A percentile compares a stretch with the other conserved stretches of the same genome.
Evolutionary conservation across 148 eudicot species (phyloP).

Genomic region (Rhododendron simsii): DNA sequence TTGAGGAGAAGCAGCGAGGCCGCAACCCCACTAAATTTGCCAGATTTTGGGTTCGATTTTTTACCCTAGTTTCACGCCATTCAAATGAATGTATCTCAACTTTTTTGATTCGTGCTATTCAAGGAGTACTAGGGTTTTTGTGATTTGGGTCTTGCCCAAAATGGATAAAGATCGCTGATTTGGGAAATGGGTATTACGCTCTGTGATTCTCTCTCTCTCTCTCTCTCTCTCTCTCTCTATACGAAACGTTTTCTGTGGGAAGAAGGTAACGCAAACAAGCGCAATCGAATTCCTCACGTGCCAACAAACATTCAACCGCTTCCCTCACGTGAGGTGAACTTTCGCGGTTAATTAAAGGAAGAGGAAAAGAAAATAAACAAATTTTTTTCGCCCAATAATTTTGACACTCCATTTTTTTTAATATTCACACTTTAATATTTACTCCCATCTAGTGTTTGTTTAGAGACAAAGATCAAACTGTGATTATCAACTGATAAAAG

Average conservation of each 20-base stretch:
- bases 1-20: constrained; percentile 39
- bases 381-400: too few species aligned
- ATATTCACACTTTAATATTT: too few species aligned
- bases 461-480: too few species aligned
- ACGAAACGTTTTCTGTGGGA: neutral
- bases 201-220: neutral
- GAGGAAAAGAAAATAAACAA: too few species aligned
- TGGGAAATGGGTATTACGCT: neutral
- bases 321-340: neutral
- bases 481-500: too few species aligned
- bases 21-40: constrained; percentile 27
- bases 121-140: neutral
- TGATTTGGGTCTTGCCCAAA: neutral
- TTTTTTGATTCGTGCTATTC: neutral
- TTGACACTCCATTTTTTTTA: too few species aligned
- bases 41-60: constrained; percentile 15
- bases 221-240: neutral
- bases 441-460: too few species aligned
- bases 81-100: neutral
- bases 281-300: neutral
- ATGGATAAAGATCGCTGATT: neutral
- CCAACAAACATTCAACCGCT: constrained; percentile 5
- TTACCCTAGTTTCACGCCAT: neutral
- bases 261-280: neutral
- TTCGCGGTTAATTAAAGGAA: too few species aligned